Evolutionary conservation across 306 rosid genomes (phyloP), one percentile per base, ranked within the genome.

Genomic region (Prunus davidiana): DNA sequence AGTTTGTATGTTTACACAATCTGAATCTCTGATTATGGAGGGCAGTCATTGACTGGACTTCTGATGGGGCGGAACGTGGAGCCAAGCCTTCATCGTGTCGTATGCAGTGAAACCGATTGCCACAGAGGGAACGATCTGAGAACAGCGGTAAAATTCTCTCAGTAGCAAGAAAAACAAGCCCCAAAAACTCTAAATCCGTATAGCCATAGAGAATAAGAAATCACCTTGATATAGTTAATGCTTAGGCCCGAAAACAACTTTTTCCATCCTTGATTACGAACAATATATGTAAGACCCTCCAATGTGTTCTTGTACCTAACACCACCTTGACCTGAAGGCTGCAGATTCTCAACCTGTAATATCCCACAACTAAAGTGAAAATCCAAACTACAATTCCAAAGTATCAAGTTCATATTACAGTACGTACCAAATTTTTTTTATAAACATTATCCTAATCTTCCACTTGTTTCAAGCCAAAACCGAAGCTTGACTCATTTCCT

Each of bases 171-270:
- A 12, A 16, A 6, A 66, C 24, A 38, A 6, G 50, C 8, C 12
- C 32, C 6, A 3, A 6, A 41, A 41, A 24, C 34, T 54, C 22
- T n/a, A 20, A 57, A 41, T 24, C 18, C 8, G 25, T 49, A 71
- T 30, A 32, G 50, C 43, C 34, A n/a, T 20, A 0, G 41, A 32
- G 70, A 69, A 67, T 45, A 83, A 30, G 76, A 60, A 72, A 38
- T 90, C 84, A 95, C 97, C 99, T 96, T 92, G 65, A 95, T 89
- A 74, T 92, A 92, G 83, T 95, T 95, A 4, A 95, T 88, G 93
- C 97, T 95, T 49, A 92, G 84, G 79, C 99, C 99, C 27, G 96
- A 91, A 86, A 95, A 92, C 89, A 95, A 85, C 77, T 89, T 97
- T 64, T 82, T 86, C 97, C 93, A 90, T 41, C 99, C 99, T 82